A percentile compares a stretch with the other conserved stretches of the same genome.
phyloP scores from a whole-genome alignment of 257 asterid genomes.

The Nicotiana sylvestris region DNA sequence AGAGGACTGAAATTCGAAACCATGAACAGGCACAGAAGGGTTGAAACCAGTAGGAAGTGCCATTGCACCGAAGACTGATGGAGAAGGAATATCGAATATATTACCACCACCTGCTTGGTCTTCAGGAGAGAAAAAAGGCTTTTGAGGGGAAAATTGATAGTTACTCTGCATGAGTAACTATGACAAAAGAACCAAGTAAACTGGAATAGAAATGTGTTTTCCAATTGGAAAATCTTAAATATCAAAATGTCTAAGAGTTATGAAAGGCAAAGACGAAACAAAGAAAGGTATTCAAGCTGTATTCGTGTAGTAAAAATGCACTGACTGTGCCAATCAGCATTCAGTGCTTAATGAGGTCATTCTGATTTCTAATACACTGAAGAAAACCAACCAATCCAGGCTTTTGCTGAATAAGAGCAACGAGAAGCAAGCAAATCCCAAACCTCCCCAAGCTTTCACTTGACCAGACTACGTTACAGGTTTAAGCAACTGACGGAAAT shows the following conservation, averaged over 20 bases:
- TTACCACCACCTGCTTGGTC: constrained; percentile 34
- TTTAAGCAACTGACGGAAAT: constrained; percentile 90
- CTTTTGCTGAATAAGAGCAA: constrained; percentile 20
- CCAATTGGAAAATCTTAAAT: constrained; percentile 10
- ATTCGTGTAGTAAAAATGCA: constrained; percentile 26
- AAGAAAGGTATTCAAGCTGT: constrained; percentile 23
- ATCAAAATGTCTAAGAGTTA: constrained; percentile 9
- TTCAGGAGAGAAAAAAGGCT: constrained; percentile 36
- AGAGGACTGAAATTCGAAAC: constrained; percentile 48
- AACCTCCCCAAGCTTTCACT: constrained; percentile 2
- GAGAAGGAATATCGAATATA: constrained; percentile 31
- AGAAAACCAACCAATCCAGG: constrained; percentile 10
- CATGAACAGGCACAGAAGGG: constrained; percentile 31
- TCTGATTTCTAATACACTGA: constrained; percentile 6
- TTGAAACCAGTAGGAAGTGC: constrained; percentile 26
- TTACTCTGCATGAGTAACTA: constrained; percentile 49
- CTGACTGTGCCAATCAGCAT: constrained; percentile 8
- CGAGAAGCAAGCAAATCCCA: constrained; percentile 11
- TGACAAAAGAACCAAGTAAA: constrained; percentile 6
- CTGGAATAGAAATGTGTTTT: constrained; percentile 8
- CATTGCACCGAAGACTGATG: constrained; percentile 33
- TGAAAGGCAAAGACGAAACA: constrained; percentile 7
- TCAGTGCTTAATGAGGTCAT: constrained; percentile 13
- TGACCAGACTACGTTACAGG: constrained; percentile 77
- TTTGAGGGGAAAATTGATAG: constrained; percentile 28